Evolutionary conservation across 805 yeast genomes (phyloP), one percentile per base, ranked within the genome.

Genomic region (Metschnikowia kofuensis): DNA sequence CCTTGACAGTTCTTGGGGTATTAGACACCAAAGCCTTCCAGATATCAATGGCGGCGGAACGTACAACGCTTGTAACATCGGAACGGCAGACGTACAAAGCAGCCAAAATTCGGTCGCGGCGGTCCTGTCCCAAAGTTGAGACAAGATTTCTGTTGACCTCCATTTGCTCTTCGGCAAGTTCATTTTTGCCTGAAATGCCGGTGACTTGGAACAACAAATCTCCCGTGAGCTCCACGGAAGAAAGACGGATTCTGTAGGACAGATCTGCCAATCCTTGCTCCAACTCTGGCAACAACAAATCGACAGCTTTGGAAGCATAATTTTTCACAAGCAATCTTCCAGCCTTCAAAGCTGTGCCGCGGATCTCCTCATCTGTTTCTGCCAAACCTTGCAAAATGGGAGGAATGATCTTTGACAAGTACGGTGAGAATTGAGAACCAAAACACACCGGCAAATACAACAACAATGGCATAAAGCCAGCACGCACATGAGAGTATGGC

Each of bases 21-120:
- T 94, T 94, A 42, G 96, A 87, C 44, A 94, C 97, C 63, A 94
- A 75, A 0, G 96, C 89, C 70, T 91, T 91, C 99, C 99, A 94
- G 41, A 94, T 89, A 60, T 94, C 97, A 51, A 89, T 82, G 11
- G 98, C 84, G 27, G 96, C 87, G 55, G 83, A 83, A 60, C 99
- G 84, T 28, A 94, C 99, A 56, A 84, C 77, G 57, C 89, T 89
- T 35, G 94, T 80, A 36, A 84, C 80, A 73, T 94, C 99, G 12
- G 96, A 88, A 67, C 99, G 90, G 67, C 97, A 91, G 32, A 94
- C 83, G 67, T 90, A 94, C 57, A 94, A 74, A n/a, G 91, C 76
- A 0, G 97, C 80, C 58, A 94, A 74, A 36, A 94, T 78, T 50
- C 89, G 82, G 65, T 90, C 96, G 62, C 97, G 85, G 63, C 96